Percentiles rank a stretch among this genome's conserved stretches.
These are phyloP conservation scores for Alternaria hordeiaustralica DNA, from an alignment of 2,329 filamentous ascomycete species.

Conservation along the genomic window DNA sequence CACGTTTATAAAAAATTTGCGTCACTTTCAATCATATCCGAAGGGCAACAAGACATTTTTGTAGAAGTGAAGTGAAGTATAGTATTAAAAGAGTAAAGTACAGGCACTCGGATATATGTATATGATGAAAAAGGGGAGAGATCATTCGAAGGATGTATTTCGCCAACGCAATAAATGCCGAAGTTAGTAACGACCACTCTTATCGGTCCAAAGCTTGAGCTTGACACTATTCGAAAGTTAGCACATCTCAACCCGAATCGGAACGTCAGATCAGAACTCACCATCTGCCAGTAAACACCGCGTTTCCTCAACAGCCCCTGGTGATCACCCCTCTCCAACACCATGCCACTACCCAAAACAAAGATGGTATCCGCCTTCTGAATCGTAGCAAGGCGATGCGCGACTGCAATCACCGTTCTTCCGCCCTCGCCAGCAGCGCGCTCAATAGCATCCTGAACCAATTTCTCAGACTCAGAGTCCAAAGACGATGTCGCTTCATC, in stretches of 20 bases:
- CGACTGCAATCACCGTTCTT: slow-evolving; percentile 45
- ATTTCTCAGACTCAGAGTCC: slow-evolving; percentile 44
- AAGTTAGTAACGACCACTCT: background rate
- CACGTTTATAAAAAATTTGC: too few species aligned
- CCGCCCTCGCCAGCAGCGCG: slow-evolving; percentile 31
- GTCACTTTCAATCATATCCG: background rate
- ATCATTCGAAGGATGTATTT: background rate
- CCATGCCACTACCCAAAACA: slow-evolving; percentile 42
- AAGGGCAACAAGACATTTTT: background rate
- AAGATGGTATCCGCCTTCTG: slow-evolving; percentile 49
- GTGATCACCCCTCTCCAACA: slow-evolving; percentile 45
- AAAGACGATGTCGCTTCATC: slow-evolving; percentile 46
- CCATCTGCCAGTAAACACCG: slow-evolving; percentile 47
- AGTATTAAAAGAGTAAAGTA: too few species aligned
- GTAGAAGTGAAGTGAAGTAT: too few species aligned
- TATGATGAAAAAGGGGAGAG: too few species aligned
- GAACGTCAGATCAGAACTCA: slow-evolving; percentile 10
- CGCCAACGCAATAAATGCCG: background rate
- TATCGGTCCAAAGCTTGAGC: slow-evolving; percentile 48
- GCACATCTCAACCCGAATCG: background rate
- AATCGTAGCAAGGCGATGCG: slow-evolving; percentile 47
- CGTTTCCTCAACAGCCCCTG: slow-evolving; percentile 35
- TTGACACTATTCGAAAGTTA: slow-evolving; percentile 37
- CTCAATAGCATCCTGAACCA: slow-evolving; percentile 46
- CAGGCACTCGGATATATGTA: too few species aligned